A percentile compares a stretch with the other conserved stretches of the same genome.
Evolutionary conservation across 768 basidiomycete genomes (phyloP).

Genomic region (Hydnum rufescens): DNA sequence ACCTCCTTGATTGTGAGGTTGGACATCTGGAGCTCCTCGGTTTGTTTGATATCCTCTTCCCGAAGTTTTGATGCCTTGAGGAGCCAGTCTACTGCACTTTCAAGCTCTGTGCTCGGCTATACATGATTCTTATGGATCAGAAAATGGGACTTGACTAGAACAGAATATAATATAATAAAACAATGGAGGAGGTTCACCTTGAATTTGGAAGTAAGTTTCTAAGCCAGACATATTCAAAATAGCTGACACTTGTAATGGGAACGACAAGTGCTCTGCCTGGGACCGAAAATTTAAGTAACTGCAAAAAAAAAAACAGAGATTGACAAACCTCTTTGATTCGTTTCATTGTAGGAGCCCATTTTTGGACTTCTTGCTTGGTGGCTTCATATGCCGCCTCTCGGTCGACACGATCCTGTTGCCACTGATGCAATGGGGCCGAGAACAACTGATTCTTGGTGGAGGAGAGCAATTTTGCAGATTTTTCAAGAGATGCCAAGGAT

Average conservation of each 20-base stretch:
- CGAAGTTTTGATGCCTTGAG: constrained; percentile 65
- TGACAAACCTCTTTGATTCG: constrained; percentile 59
- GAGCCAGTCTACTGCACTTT: constrained; percentile 64
- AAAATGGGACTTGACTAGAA: no score
- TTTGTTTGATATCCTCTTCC: constrained; percentile 56
- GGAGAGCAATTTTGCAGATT: constrained; percentile 43
- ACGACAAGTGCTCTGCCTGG: constrained; percentile 76
- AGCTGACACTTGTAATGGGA: constrained; percentile 54
- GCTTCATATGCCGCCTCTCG: constrained; percentile 88
- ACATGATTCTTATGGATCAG: not conserved
- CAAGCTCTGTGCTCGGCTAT: constrained; percentile 68
- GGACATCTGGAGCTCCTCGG: constrained; percentile 70
- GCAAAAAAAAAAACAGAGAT: constrained; percentile 13
- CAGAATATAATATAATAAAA: no score
- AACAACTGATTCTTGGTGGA: constrained; percentile 40
- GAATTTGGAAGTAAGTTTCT: constrained; percentile 66
- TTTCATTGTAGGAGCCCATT: constrained; percentile 88
- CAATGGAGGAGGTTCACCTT: constrained; percentile 33
- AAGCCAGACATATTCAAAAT: constrained; percentile 42
- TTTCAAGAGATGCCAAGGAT: constrained; percentile 43
- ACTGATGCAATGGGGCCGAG: constrained; percentile 66
- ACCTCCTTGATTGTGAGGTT: constrained; percentile 76
- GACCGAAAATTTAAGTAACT: not conserved
- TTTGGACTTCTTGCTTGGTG: constrained; percentile 79
- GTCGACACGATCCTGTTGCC: constrained; percentile 76